phyloP scores from a whole-genome alignment of 176 grass and related monocot genomes.

The Oryza meyeriana region DNA sequence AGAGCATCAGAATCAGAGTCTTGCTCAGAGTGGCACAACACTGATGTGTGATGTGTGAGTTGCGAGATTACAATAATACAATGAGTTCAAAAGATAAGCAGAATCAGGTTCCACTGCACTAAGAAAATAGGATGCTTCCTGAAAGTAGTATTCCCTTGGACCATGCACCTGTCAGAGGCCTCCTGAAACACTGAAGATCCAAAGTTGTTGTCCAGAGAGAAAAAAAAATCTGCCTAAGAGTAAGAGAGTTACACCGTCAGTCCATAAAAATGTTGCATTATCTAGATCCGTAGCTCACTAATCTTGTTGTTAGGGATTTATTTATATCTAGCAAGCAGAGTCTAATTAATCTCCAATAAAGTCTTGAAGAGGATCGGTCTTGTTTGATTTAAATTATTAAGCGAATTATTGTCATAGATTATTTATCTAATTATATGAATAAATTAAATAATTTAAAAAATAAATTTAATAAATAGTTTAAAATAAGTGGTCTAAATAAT shows the following conservation, averaged over 20 bases:
- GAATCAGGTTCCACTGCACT: background rate
- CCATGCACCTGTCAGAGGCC: background rate
- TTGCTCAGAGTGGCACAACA: background rate
- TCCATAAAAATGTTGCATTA: too few relatives aligned
- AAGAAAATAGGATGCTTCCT: background rate
- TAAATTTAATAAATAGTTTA: too few relatives aligned
- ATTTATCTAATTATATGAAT: too few relatives aligned
- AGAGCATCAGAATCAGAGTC: background rate
- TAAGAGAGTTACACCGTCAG: too few relatives aligned
- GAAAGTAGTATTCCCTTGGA: background rate
- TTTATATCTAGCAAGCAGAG: background rate
- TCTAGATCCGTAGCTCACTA: too few relatives aligned
- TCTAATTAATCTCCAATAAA: background rate
- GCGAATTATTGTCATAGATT: too few relatives aligned
- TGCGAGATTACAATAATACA: background rate
- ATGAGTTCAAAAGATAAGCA: background rate
- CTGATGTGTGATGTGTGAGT: background rate
- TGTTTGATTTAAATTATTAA: too few relatives aligned
- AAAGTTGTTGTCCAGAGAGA: too few relatives aligned
- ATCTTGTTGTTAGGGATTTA: too few relatives aligned
- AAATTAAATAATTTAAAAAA: too few relatives aligned
- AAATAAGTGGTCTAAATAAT: too few relatives aligned
- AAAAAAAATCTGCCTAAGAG: background rate
- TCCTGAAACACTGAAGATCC: background rate
- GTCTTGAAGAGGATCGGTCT: background rate